A percentile compares a stretch with the other conserved stretches of the same genome.
phyloP scores from a whole-genome alignment of 106 monocot species.

The Amphibolis antarctica region DNA sequence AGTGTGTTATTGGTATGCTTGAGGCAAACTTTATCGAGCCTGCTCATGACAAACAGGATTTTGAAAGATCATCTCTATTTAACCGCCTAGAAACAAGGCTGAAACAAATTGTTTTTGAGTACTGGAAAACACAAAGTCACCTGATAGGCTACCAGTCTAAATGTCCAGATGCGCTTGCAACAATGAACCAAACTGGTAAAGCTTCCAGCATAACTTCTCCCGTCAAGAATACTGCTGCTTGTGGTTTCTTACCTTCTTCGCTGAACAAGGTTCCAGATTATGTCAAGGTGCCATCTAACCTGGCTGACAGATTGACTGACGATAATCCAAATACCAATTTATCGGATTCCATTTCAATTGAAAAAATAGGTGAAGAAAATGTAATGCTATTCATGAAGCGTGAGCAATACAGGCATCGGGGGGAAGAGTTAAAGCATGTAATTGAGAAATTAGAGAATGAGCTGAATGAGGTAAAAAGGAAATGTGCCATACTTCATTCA shows the following conservation, averaged over 20 bases:
- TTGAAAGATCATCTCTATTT: slow-evolving; percentile 82
- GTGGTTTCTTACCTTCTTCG: background rate
- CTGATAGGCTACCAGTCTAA: slow-evolving; percentile 41
- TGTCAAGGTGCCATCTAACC: background rate
- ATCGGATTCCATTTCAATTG: slow-evolving; percentile 10
- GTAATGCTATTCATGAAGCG: slow-evolving; percentile 25
- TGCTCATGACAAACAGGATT: slow-evolving; percentile 95
- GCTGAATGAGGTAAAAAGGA: slow-evolving; percentile 2
- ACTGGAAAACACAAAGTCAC: slow-evolving; percentile 57
- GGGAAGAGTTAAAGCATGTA: slow-evolving; percentile 9
- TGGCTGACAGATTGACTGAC: background rate
- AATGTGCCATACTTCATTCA: slow-evolving; percentile 12
- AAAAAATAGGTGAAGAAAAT: slow-evolving; percentile 37
- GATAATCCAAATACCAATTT: slow-evolving; percentile 2
- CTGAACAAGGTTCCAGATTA: background rate
- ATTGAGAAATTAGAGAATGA: slow-evolving; percentile 9
- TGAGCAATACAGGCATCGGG: slow-evolving; percentile 2
- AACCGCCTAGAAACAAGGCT: slow-evolving; percentile 64
- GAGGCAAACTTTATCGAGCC: slow-evolving; percentile 96
- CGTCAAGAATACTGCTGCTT: background rate
- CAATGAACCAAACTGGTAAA: slow-evolving; percentile 12
- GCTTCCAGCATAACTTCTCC: background rate
- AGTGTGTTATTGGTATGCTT: slow-evolving; percentile 72
- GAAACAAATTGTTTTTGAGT: slow-evolving; percentile 55
- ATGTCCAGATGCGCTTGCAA: slow-evolving; percentile 10